Evolutionary conservation across 805 yeast species (phyloP).

Genomic region (Cephaloascus fragrans): DNA sequence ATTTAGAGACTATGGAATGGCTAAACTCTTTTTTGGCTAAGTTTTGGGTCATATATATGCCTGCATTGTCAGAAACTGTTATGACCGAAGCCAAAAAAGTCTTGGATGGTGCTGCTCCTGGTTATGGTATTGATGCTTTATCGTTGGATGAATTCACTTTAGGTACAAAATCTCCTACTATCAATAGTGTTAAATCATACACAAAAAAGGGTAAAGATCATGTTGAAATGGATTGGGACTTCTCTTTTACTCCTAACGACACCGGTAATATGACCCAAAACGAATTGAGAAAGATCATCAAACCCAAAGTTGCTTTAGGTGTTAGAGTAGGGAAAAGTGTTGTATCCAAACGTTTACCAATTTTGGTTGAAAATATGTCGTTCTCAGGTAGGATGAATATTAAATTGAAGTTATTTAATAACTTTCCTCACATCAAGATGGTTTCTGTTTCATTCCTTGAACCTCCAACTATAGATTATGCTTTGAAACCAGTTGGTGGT

Average conservation of each 20-base stretch:
- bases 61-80: conserved; percentile 70
- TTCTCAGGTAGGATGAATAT: conserved; percentile 61
- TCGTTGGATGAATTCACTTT: conserved; percentile 69
- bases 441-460: conserved; percentile 68
- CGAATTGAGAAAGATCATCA: conserved; percentile 59
- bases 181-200: conserved; percentile 63
- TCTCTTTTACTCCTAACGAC: conserved; percentile 74
- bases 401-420: conserved; percentile 48
- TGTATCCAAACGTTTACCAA: conserved; percentile 67
- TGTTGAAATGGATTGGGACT: conserved; percentile 79
- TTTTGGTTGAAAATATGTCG: conserved; percentile 73
- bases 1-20: conserved; percentile 74
- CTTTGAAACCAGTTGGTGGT: conserved; percentile 81
- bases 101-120: conserved; percentile 67
- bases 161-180: conserved; percentile 74
- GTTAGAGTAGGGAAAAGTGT: conserved; percentile 76
- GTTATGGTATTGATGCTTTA: conserved; percentile 70
- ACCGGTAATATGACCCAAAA: conserved; percentile 76
- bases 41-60: conserved; percentile 87
- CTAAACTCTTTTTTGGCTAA: conserved; percentile 65
- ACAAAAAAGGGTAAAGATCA: conserved; percentile 57
- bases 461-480: conserved; percentile 71
- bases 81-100: conserved; percentile 58
- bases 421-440: conserved; percentile 70
- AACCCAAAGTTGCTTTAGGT: conserved; percentile 76